Conservation (phyloP, 139 green algal genomes). For the Monoraphidium neglectum region DNA sequence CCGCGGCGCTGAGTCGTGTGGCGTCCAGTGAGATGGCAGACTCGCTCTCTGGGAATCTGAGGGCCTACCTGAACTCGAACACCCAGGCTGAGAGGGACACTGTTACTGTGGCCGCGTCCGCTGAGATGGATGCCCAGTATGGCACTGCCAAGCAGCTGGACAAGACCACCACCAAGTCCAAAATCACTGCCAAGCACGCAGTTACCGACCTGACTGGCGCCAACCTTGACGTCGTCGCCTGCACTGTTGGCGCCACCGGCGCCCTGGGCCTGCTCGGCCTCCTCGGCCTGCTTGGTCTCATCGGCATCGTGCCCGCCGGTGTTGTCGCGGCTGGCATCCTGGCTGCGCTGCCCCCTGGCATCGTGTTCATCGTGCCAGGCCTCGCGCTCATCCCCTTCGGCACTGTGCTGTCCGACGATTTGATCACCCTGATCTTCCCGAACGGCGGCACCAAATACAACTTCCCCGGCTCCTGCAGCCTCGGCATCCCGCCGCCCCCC, state of each 20-base stretch:
- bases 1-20: no score
- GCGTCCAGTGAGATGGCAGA: no score
- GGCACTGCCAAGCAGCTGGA: no score
- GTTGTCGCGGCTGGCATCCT: not conserved
- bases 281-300: conserved; percentile 22
- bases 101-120: no score
- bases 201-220: no score
- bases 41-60: no score
- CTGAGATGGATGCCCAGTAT: no score
- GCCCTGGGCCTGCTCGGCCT: conserved; percentile 26
- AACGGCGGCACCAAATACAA: not conserved
- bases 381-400: conserved; percentile 9
- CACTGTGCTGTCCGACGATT: not conserved
- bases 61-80: no score
- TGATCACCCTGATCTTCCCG: not conserved
- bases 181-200: no score
- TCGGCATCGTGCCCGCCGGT: conserved; percentile 10
- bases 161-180: no score
- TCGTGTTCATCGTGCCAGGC: conserved; percentile 17
- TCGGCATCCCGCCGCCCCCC: not conserved
- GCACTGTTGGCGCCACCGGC: not conserved
- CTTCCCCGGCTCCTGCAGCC: conserved; percentile 1
- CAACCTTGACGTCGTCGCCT: no score
- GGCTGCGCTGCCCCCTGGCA: not conserved
- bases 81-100: no score